Evolutionary conservation across 2,329 filamentous ascomycete species (phyloP).

Genomic region (Aureobasidium namibiae): DNA sequence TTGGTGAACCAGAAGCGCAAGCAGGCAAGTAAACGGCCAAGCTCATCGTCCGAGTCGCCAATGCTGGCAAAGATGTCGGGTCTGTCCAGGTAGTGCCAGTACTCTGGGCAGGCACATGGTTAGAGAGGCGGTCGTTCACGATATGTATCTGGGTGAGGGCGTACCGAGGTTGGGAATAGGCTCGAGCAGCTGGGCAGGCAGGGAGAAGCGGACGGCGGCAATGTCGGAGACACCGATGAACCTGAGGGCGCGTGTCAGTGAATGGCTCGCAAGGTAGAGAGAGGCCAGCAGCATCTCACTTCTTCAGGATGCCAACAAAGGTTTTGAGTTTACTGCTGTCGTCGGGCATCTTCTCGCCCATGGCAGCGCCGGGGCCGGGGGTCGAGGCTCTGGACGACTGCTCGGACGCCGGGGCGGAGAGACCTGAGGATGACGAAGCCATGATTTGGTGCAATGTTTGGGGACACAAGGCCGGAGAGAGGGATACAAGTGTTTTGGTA

Average conservation of each 20-base stretch:
- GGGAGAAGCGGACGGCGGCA: constrained; percentile 87
- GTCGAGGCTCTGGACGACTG: constrained; percentile 11
- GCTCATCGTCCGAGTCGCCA: constrained; percentile 81
- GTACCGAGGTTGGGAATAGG: constrained; percentile 82
- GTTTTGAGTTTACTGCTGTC: constrained; percentile 85
- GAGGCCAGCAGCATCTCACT: constrained; percentile 49
- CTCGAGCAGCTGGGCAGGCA: constrained; percentile 90
- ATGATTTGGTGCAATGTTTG: constrained; percentile 3
- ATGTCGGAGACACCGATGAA: constrained; percentile 96
- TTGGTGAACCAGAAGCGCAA: constrained; percentile 98
- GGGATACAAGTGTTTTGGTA: background rate
- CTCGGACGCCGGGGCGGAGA: constrained; percentile 2
- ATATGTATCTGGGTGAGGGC: constrained; percentile 15
- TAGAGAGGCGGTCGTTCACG: background rate
- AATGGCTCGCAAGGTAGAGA: background rate
- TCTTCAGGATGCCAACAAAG: constrained; percentile 78
- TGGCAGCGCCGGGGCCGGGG: constrained; percentile 11
- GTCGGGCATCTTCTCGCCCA: constrained; percentile 53
- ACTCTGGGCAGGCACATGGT: constrained; percentile 50
- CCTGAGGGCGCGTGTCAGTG: constrained; percentile 39
- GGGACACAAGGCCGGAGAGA: background rate
- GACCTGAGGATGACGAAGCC: constrained; percentile 10
- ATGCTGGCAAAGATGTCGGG: constrained; percentile 80
- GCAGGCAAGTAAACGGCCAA: constrained; percentile 92
- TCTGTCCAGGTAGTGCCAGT: constrained; percentile 96